phyloP scores from a whole-genome alignment of 371 early-diverging fungal genomes.

The Mortierella sp. region DNA sequence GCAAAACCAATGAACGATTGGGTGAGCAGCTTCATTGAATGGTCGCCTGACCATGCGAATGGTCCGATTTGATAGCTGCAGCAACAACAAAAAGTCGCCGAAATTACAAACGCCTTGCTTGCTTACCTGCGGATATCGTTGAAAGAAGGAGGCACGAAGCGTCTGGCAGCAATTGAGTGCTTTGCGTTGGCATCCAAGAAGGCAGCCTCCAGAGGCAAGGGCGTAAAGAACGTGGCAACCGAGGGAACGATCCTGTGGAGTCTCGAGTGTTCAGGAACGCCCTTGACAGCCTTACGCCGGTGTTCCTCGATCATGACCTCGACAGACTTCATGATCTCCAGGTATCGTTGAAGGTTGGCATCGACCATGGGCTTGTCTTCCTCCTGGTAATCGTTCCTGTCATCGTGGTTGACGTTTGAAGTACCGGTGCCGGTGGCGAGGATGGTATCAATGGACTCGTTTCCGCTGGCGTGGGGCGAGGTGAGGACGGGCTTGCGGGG shows the following conservation, averaged over 20 bases:
- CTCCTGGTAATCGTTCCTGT: slow-evolving; percentile 52
- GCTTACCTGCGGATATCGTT: slow-evolving; percentile 81
- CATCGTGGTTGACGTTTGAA: slow-evolving; percentile 23
- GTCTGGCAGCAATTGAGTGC: slow-evolving; percentile 76
- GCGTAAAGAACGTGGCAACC: slow-evolving; percentile 84
- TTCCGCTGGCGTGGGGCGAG: slow-evolving; percentile 15
- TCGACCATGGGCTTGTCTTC: slow-evolving; percentile 57
- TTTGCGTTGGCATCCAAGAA: slow-evolving; percentile 72
- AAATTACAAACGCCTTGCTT: not conserved
- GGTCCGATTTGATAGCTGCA: not conserved
- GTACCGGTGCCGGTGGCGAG: slow-evolving; percentile 5
- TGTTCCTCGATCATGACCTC: slow-evolving; percentile 76
- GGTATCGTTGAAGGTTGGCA: slow-evolving; percentile 67
- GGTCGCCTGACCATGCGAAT: not conserved
- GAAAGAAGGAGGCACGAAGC: slow-evolving; percentile 86
- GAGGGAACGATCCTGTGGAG: slow-evolving; percentile 79
- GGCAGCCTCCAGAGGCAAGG: slow-evolving; percentile 76
- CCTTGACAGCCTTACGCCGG: slow-evolving; percentile 56
- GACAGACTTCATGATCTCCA: slow-evolving; percentile 77
- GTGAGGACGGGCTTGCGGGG: slow-evolving; percentile 60
- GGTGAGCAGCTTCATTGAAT: not conserved
- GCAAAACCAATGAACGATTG: not conserved
- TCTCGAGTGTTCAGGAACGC: slow-evolving; percentile 77
- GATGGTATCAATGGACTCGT: slow-evolving; percentile 3
- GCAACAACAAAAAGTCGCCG: not conserved